Evolutionary conservation across 2,329 filamentous ascomycete genomes (phyloP).

Genomic region (Raffaelea deltoideospora): DNA sequence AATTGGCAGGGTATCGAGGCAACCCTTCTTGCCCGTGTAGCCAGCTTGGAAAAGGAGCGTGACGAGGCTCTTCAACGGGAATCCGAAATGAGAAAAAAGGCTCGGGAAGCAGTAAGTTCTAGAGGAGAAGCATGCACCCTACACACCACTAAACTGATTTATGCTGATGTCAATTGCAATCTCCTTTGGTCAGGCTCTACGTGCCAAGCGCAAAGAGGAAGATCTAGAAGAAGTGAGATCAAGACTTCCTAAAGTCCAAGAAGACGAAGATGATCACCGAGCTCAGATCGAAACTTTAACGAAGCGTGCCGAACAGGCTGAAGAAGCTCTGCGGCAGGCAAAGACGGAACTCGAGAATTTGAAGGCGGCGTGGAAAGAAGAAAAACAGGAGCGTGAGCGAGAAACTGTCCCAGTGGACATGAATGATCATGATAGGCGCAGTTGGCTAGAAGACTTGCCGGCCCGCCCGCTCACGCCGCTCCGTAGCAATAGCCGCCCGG

Average conservation of each 20-base stretch:
- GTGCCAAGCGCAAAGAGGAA: conserved; percentile 58
- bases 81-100: conserved; percentile 75
- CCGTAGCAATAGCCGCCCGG: conserved; percentile 34
- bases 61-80: conserved; percentile 76
- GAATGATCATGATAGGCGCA: conserved; percentile 22
- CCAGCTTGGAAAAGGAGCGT: conserved; percentile 73
- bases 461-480: conserved; percentile 8
- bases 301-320: conserved; percentile 47
- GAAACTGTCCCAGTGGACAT: not conserved
- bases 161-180: too few species aligned
- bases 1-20: conserved; percentile 97
- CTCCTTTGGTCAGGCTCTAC: conserved; percentile 42
- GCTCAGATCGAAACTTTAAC: conserved; percentile 46
- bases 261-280: conserved; percentile 46
- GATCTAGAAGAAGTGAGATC: conserved; percentile 60
- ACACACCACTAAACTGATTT: too few species aligned
- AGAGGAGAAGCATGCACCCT: too few species aligned
- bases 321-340: conserved; percentile 46
- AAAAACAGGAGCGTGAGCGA: conserved; percentile 6
- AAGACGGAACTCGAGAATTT: conserved; percentile 35
- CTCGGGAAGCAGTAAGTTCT: conserved; percentile 62
- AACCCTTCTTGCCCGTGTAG: conserved; percentile 62
- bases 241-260: conserved; percentile 46
- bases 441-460: conserved; percentile 37
- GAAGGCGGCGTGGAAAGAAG: conserved; percentile 21